Conservation (phyloP, 208 protist genomes). For the Crithidia bombi region DNA sequence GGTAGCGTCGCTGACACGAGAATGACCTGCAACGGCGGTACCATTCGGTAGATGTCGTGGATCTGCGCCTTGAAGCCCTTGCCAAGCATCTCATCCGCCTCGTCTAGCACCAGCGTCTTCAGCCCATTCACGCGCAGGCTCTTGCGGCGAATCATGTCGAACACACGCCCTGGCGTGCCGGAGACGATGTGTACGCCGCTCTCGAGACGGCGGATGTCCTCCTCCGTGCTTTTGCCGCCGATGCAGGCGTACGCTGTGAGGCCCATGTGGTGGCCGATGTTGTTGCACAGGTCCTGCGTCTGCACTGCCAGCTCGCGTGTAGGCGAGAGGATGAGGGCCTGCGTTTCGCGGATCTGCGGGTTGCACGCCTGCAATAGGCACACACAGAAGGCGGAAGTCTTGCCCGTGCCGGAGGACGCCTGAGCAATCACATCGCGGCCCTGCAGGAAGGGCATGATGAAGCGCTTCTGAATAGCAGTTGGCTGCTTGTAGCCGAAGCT, state of each 20-base stretch:
- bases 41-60: constrained; percentile 97
- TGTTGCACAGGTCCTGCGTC: constrained; percentile 95
- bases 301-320: constrained; percentile 98
- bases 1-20: constrained; percentile 92
- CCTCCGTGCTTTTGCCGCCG: constrained; percentile 94
- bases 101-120: constrained; percentile 97
- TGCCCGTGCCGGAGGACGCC: constrained; percentile 98
- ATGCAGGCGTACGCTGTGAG: constrained; percentile 90
- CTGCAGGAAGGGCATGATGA: constrained; percentile 93
- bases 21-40: constrained; percentile 92
- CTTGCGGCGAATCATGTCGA: constrained; percentile 96
- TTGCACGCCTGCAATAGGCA: constrained; percentile 92
- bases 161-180: constrained; percentile 98
- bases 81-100: constrained; percentile 99
- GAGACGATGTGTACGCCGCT: constrained; percentile 95
- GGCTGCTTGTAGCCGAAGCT: constrained; percentile 98
- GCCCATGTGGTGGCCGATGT: constrained; percentile 95
- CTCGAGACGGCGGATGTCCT: constrained; percentile 92
- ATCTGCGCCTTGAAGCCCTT: constrained; percentile 99
- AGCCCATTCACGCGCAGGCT: constrained; percentile 86
- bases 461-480: constrained; percentile 98
- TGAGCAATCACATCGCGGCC: constrained; percentile 97
- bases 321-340: constrained; percentile 97
- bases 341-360: constrained; percentile 73
- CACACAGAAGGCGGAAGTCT: constrained; percentile 98